A percentile compares a stretch with the other conserved stretches of the same genome.
These are phyloP conservation scores for Millerozyma miso DNA, from an alignment of 805 yeast genomes.

Conservation along the genomic window DNA sequence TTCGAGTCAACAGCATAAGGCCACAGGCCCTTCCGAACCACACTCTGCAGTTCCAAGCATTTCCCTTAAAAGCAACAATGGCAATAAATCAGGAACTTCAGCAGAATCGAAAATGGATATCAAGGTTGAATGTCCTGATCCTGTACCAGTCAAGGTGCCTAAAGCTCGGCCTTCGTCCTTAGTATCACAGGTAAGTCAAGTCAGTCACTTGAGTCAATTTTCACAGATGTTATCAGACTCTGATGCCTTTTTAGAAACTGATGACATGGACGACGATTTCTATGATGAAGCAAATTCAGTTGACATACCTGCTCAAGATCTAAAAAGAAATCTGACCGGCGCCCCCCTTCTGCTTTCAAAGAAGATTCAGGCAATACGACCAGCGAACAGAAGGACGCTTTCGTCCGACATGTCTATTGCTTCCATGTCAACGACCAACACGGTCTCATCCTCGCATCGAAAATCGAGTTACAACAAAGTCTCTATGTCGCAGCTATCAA, in stretches of 20 bases:
- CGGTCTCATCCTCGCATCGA: neutral
- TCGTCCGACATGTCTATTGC: conserved; percentile 37
- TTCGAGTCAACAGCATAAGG: conserved; percentile 1
- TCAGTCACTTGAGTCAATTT: conserved; percentile 38
- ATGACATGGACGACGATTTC: conserved; percentile 34
- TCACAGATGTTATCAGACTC: conserved; percentile 41
- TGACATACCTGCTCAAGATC: conserved; percentile 29
- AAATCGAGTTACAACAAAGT: conserved; percentile 17
- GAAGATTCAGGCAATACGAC: conserved; percentile 17
- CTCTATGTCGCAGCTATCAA: conserved; percentile 31
- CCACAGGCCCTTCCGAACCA: neutral
- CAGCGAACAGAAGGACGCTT: conserved; percentile 25
- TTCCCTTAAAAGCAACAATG: neutral
- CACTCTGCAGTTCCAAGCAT: neutral
- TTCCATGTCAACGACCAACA: conserved; percentile 23
- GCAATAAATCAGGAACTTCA: neutral
- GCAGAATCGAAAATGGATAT: neutral
- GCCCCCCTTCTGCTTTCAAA: conserved; percentile 10
- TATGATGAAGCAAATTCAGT: conserved; percentile 36
- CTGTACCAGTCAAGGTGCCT: neutral
- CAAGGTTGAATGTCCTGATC: neutral
- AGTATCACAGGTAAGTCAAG: conserved; percentile 36
- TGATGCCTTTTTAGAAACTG: conserved; percentile 37
- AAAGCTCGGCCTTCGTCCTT: conserved; percentile 37
- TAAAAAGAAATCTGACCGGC: conserved; percentile 8